Base-by-base conservation (phyloP, 164 flowering plant species). In the Chimonanthus salicifolius region DNA sequence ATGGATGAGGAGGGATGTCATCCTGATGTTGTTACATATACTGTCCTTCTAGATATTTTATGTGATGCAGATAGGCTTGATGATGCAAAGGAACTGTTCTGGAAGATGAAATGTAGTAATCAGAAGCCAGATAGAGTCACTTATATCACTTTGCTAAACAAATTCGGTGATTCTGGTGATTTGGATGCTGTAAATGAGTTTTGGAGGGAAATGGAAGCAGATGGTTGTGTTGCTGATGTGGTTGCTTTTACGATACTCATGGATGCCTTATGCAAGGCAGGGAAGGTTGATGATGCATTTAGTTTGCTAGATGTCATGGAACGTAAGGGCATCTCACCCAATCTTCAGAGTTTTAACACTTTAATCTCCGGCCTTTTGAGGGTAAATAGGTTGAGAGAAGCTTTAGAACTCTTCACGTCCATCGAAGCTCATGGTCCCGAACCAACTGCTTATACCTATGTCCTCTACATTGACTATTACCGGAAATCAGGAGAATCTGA, bases 21-120 rank as follows among this genome's bases (percentile, higher is more conserved):
- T 18, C 93, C 97, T 48, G 99, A 95, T 85, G 97, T 90, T 67
- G 84, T 95, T 67, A 89, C 97, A 47, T 95, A 88, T 73, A 95
- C 97, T 0, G 94, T 93, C 80, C 87, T 95, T 16, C 85, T 95
- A 70, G 94, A 93, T 79, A 90, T 90, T 63, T 88, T 95, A 64
- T 92, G 96, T 80, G 79, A 74, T 83, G 92, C 89, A 7, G 91
- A 90, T 1, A 86, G 83, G 75, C 84, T 89, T 67, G 83, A 83
- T 69, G 76, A 79, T 6, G 99, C 94, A 15, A 90, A 85, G 78
- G 85, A 85, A 46, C 80, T 91, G 74, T 92, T 91, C 75, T 18
- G 73, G 16, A 85, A 86, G 80, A 91, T 93, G 96, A 95, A 82
- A 81, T 74, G 80, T 15, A 82, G 87, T 51, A 72, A 84, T 72